These are phyloP conservation scores for Nicotiana sylvestris DNA, from an alignment of 257 asterid genomes.

Conservation along the genomic window DNA sequence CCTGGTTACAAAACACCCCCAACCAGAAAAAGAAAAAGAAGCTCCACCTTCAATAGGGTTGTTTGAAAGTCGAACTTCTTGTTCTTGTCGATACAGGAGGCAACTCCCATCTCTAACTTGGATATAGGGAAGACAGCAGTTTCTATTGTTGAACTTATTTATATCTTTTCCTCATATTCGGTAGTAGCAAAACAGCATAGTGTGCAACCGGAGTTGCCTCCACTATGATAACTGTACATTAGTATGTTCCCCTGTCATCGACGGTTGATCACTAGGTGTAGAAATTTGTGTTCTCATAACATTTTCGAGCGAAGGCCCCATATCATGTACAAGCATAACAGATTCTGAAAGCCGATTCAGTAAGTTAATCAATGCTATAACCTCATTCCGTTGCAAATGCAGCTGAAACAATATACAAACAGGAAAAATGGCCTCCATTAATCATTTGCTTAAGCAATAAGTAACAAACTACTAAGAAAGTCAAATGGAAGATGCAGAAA, in stretches of 20 bases:
- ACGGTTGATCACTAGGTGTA: conserved; percentile 17
- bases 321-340: conserved; percentile 38
- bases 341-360: conserved; percentile 63
- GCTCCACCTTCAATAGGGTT: too few species aligned
- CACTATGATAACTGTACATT: not conserved
- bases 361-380: conserved; percentile 59
- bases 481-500: not conserved
- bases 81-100: not conserved
- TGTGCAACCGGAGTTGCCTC: not conserved
- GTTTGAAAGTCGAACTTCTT: too few species aligned
- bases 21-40: too few species aligned
- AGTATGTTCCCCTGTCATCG: not conserved
- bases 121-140: not conserved
- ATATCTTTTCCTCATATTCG: not conserved
- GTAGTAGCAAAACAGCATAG: not conserved
- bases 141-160: not conserved
- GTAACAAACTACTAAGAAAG: not conserved
- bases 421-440: not conserved
- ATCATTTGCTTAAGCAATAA: not conserved
- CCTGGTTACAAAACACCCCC: too few species aligned
- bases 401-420: conserved; percentile 31
- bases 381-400: conserved; percentile 62
- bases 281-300: conserved; percentile 26
- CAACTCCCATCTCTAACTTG: not conserved
- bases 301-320: conserved; percentile 34